Percentiles rank a stretch among this genome's conserved stretches.
These are phyloP conservation scores for Desmodesmus armatus DNA, from an alignment of 139 green algal species.

Conservation along the genomic window DNA sequence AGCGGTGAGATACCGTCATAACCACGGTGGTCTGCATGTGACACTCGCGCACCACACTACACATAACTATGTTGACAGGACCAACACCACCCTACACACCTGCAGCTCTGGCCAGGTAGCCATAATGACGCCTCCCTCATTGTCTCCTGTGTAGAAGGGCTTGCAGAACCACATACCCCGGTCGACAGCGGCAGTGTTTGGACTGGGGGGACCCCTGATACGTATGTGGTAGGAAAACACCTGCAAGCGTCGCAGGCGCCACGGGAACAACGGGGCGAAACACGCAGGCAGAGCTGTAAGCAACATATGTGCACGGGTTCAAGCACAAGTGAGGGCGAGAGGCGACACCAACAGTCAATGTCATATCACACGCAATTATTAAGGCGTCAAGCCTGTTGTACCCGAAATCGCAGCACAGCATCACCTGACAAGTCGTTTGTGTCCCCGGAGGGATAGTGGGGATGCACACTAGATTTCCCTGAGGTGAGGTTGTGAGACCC, in stretches of 20 bases:
- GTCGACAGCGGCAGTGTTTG: not conserved
- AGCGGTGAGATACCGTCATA: no score
- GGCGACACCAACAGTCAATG: not conserved
- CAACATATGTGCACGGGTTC: not conserved
- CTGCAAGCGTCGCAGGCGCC: not conserved
- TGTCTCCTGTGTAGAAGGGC: constrained; percentile 20
- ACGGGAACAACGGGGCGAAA: not conserved
- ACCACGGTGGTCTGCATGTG: not conserved
- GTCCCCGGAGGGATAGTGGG: no score
- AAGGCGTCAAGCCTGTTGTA: not conserved
- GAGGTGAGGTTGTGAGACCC: not conserved
- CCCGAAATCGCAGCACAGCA: not conserved
- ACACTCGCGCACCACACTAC: not conserved
- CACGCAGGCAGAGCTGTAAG: not conserved
- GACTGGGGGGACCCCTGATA: not conserved
- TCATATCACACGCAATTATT: not conserved
- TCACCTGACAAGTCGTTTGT: not conserved
- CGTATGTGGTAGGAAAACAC: constrained; percentile 10
- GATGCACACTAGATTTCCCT: no score
- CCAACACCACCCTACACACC: not conserved
- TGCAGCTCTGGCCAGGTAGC: constrained; percentile 10
- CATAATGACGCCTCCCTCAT: constrained; percentile 4
- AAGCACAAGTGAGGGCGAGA: not conserved
- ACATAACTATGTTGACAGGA: not conserved
- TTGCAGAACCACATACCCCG: constrained; percentile 17